Evolutionary conservation across 2,329 filamentous ascomycete species (phyloP).

Genomic region (Calonectria ilicicola): DNA sequence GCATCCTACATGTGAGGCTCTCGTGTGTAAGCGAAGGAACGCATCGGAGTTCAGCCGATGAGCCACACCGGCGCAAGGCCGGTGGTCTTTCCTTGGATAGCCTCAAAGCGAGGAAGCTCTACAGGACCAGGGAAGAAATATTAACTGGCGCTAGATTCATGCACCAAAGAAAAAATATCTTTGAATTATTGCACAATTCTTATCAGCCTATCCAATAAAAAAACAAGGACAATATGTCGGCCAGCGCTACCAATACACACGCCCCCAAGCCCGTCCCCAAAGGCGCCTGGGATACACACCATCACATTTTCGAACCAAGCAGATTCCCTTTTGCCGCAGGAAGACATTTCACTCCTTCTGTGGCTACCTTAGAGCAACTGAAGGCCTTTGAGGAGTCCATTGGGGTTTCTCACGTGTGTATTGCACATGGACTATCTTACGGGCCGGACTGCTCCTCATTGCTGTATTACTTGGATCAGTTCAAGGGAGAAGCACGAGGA

Average conservation of each 20-base stretch:
- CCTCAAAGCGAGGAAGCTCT: not conserved
- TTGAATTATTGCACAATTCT: not conserved
- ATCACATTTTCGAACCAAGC: conserved; percentile 18
- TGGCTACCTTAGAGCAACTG: conserved; percentile 14
- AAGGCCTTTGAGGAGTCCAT: conserved; percentile 13
- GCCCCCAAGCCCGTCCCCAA: conserved; percentile 33
- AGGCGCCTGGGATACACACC: conserved; percentile 21
- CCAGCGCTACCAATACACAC: not conserved
- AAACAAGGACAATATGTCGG: not conserved
- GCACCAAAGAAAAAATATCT: not conserved
- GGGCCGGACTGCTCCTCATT: conserved; percentile 17
- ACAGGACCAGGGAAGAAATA: not conserved
- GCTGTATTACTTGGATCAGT: conserved; percentile 16
- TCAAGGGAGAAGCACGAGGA: conserved; percentile 13
- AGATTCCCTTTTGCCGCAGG: conserved; percentile 15
- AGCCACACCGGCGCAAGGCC: not conserved
- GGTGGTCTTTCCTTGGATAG: not conserved
- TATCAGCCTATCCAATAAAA: not conserved
- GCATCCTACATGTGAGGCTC: not conserved
- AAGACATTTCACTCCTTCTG: conserved; percentile 21
- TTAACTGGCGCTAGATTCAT: not conserved
- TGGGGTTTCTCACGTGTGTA: conserved; percentile 21
- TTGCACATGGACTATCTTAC: conserved; percentile 18
- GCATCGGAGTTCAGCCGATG: not conserved
- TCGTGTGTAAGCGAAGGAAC: not conserved